phyloP scores from a whole-genome alignment of 2,329 filamentous ascomycete species.

The Chrysoporthe austroafricana region DNA sequence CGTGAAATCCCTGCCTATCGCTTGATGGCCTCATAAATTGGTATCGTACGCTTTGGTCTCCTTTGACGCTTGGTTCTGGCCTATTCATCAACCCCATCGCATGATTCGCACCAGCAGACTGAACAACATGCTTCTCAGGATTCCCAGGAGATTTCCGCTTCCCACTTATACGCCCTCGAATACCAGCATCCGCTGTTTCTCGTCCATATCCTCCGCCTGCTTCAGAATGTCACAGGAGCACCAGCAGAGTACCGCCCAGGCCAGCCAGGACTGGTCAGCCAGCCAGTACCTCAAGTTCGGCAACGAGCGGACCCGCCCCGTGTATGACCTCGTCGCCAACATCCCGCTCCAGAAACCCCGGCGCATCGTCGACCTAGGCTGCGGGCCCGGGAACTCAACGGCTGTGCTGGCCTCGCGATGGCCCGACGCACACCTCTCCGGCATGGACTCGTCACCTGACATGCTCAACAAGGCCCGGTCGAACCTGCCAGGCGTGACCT shows the following conservation, averaged over 20 bases:
- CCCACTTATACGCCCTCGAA: not conserved
- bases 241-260: not conserved
- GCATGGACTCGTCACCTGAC: conserved; percentile 58
- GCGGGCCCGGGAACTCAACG: conserved; percentile 64
- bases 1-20: not conserved
- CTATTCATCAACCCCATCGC: not conserved
- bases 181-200: not conserved
- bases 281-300: conserved; percentile 60
- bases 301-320: conserved; percentile 55
- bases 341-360: conserved; percentile 45
- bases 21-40: not conserved
- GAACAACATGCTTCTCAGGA: conserved; percentile 6
- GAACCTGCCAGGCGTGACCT: conserved; percentile 46
- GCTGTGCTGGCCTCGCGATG: conserved; percentile 51
- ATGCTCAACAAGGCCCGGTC: conserved; percentile 56
- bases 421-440: conserved; percentile 50
- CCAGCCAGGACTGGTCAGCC: conserved; percentile 54
- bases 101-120: not conserved
- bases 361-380: conserved; percentile 60
- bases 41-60: not conserved
- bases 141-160: not conserved
- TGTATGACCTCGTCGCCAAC: conserved; percentile 55
- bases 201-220: not conserved
- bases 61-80: not conserved
- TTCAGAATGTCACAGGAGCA: conserved; percentile 19